phyloP scores from a whole-genome alignment of 768 basidiomycete species.

The Tulasnella sp. region DNA sequence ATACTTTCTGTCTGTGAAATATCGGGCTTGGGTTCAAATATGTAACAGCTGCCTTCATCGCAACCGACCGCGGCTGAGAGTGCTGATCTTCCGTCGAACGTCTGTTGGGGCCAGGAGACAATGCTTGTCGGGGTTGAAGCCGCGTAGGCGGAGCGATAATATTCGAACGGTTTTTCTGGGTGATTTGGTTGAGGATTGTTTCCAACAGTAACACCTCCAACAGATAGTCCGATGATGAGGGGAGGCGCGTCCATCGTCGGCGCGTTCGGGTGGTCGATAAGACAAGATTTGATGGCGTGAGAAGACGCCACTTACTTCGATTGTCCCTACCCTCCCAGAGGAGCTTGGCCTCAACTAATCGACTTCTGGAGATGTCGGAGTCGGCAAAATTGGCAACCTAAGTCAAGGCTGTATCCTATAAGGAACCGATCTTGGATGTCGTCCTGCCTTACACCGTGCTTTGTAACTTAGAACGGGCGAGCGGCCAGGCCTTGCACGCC shows the following conservation, averaged over 20 bases:
- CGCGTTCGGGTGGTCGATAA: conserved; percentile 2
- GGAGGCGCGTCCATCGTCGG: conserved; percentile 10
- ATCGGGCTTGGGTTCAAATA: background rate
- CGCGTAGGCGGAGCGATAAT: background rate
- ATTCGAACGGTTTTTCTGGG: background rate
- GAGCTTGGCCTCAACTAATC: no score
- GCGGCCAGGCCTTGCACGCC: no score
- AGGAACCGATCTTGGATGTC: no score
- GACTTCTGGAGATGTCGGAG: no score
- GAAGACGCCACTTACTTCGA: background rate
- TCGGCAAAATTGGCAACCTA: no score
- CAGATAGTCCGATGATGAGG: conserved; percentile 19
- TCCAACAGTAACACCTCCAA: background rate
- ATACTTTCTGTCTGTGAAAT: background rate
- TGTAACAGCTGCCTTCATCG: conserved; percentile 7
- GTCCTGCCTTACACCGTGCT: no score
- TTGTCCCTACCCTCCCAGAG: background rate
- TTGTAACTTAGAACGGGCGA: no score
- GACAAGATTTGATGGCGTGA: background rate
- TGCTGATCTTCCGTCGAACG: conserved; percentile 8
- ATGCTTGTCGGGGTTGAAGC: background rate
- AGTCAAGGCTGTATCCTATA: no score
- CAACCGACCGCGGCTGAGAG: background rate
- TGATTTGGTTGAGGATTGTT: background rate
- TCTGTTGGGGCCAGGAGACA: background rate